A percentile compares a stretch with the other conserved stretches of the same genome.
These are phyloP conservation scores for Fraxinus nigra DNA, from an alignment of 305 asterid species.

Conservation along the genomic window DNA sequence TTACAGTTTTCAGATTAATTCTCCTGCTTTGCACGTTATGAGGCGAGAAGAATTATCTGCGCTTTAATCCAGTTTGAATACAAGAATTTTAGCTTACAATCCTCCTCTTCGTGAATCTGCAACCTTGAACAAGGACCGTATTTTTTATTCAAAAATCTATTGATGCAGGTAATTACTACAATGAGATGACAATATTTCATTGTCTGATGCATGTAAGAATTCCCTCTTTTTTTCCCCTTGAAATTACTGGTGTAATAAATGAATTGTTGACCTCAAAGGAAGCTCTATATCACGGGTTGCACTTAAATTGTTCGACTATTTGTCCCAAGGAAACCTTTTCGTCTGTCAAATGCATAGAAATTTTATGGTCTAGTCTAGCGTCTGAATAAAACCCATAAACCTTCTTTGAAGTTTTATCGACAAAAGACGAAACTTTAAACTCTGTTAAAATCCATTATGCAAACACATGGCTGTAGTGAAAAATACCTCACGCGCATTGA, in stretches of 20 bases:
- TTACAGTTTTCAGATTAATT: not conserved
- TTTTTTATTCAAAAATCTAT: not conserved
- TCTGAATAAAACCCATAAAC: not conserved
- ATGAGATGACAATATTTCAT: not conserved
- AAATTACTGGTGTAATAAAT: not conserved
- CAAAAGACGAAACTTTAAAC: not conserved
- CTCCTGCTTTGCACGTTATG: not conserved
- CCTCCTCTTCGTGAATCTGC: not conserved
- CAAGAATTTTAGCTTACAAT: not conserved
- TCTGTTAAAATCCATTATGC: not conserved
- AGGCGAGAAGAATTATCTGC: not conserved
- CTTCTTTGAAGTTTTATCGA: not conserved
- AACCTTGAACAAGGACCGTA: not conserved
- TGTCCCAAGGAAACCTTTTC: not conserved
- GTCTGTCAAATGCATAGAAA: not conserved
- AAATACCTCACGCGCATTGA: not conserved
- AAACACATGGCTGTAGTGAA: not conserved
- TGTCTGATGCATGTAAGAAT: not conserved
- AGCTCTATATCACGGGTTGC: not conserved
- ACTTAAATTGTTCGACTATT: not conserved
- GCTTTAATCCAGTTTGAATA: not conserved
- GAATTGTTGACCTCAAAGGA: not conserved
- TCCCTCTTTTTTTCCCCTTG: not conserved
- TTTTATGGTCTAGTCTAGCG: not conserved
- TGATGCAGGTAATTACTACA: not conserved